Conservation (phyloP, 495 filamentous ascomycete genomes). For the Hypomontagnella monticulosa region DNA sequence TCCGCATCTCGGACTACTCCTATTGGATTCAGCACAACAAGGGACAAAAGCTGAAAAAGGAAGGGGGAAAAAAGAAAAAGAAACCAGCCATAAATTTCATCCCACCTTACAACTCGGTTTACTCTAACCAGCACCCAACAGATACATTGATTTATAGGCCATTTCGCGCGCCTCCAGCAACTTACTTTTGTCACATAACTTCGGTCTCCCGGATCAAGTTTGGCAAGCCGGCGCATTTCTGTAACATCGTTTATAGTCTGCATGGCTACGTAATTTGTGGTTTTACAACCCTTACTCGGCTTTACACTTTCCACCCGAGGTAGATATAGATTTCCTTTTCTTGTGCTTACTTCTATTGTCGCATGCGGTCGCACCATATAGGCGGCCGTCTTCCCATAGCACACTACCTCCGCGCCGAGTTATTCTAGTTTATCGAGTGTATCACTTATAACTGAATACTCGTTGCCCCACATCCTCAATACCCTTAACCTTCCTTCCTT, state of each 20-base stretch:
- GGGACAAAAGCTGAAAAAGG: constrained; percentile 31
- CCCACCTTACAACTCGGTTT: constrained; percentile 8
- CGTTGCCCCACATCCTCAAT: constrained; percentile 40
- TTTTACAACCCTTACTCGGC: constrained; percentile 23
- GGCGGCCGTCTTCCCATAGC: background rate
- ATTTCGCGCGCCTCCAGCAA: constrained; percentile 22
- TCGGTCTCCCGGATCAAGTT: constrained; percentile 27
- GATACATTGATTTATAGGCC: constrained; percentile 25
- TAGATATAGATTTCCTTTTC: constrained; percentile 14
- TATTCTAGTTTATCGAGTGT: constrained; percentile 8
- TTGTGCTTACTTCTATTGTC: constrained; percentile 11
- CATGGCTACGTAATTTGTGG: constrained; percentile 49
- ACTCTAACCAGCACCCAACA: constrained; percentile 43
- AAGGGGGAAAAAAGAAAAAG: constrained; percentile 24
- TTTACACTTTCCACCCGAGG: constrained; percentile 29
- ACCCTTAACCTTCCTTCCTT: constrained; percentile 21
- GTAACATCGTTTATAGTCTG: constrained; percentile 43
- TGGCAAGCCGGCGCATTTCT: constrained; percentile 32
- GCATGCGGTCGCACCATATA: background rate
- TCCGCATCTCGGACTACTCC: constrained; percentile 35
- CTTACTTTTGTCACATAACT: constrained; percentile 33
- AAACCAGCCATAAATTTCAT: constrained; percentile 11
- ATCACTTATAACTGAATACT: too few species aligned
- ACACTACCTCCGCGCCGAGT: constrained; percentile 14
- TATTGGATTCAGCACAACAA: constrained; percentile 31